Conservation (phyloP, 768 basidiomycete species). For the Gymnopilus junonius region DNA sequence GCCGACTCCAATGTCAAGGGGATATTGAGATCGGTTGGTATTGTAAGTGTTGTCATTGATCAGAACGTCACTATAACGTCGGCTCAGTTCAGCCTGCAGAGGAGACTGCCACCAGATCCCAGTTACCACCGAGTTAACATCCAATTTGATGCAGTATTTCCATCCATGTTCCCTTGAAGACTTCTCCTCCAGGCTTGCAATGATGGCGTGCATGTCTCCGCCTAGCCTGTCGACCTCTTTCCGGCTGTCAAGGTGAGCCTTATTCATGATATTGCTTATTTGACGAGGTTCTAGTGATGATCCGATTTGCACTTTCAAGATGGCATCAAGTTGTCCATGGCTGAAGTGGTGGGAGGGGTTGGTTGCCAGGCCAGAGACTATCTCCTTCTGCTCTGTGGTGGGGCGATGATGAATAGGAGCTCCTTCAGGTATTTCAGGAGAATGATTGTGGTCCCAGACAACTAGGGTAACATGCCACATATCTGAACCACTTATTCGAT, state of each 20-base stretch:
- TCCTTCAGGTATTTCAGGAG: conserved; percentile 22
- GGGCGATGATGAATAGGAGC: conserved; percentile 19
- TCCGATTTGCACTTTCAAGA: conserved; percentile 7
- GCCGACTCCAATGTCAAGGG: conserved; percentile 34
- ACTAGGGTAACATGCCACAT: conserved; percentile 19
- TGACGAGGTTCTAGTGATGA: conserved; percentile 31
- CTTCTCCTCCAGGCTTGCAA: conserved; percentile 21
- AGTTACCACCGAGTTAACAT: conserved; percentile 17
- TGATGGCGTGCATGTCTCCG: conserved; percentile 31
- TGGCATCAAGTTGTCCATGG: conserved; percentile 6
- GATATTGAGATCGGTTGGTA: conserved; percentile 28
- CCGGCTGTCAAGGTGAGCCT: conserved; percentile 16
- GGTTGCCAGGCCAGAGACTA: conserved; percentile 15
- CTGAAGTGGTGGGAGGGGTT: neutral
- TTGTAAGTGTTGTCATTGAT: conserved; percentile 37
- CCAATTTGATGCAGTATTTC: conserved; percentile 24
- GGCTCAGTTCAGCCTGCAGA: conserved; percentile 24
- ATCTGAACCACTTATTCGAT: neutral
- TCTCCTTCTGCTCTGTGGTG: conserved; percentile 19
- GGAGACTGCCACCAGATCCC: conserved; percentile 39
- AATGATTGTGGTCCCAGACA: conserved; percentile 31
- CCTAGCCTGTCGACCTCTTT: conserved; percentile 25
- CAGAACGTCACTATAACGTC: conserved; percentile 31
- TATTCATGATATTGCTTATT: conserved; percentile 32
- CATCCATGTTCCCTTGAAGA: conserved; percentile 22